Base-by-base conservation (phyloP, 2,329 filamentous ascomycete genomes). In the Byssothecium circinans region DNA sequence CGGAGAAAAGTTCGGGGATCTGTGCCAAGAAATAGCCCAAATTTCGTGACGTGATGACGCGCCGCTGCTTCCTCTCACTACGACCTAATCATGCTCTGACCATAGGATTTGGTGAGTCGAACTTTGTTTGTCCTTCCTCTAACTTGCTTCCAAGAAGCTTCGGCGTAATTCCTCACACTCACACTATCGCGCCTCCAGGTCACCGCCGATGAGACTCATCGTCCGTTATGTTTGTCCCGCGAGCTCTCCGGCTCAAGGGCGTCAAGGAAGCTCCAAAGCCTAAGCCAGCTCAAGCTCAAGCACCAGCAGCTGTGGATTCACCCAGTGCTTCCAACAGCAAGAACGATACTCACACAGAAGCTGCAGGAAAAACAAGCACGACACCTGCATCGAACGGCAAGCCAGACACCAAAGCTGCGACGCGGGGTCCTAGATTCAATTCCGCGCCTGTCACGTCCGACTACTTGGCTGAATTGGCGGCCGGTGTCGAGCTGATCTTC, bases 401-500 rank as follows among this genome's bases (percentile, higher is more conserved):
- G 38, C 27, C 47, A 50, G 56, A 15, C 12, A n/a, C 36, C 11
- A 47, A 49, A 53, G 41, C 39, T 17, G 38, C 36, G 8, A 40
- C 46, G 10, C 50, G 55, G 25, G 59, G 61, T 1, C 50, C 64
- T 29, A 56, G 54, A 17, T 60, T 63, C 18, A 59, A 56, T 2
- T 52, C 43, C 18, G 51, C 49, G 32, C 50, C 58, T 7, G 36
- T 63, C 25, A 61, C 57, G 1, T 29, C 55, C 17, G 64, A 67
- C 19, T 69, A 67, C 42, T 37, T 71, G 41, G 58, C 52, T 27
- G 58, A 67, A 39, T 41, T 70, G 29, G 56, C 59, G 41, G 61
- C 57, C 35, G 68, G 65, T 11, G 53, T 69, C 8, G 64, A 69
- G 39, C 40, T 71, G 33, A 58, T 69, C 39, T 69, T 71, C 43